Evolutionary conservation across 805 yeast genomes (phyloP), one percentile per base, ranked within the genome.

Genomic region (Myxozyma neotropica): DNA sequence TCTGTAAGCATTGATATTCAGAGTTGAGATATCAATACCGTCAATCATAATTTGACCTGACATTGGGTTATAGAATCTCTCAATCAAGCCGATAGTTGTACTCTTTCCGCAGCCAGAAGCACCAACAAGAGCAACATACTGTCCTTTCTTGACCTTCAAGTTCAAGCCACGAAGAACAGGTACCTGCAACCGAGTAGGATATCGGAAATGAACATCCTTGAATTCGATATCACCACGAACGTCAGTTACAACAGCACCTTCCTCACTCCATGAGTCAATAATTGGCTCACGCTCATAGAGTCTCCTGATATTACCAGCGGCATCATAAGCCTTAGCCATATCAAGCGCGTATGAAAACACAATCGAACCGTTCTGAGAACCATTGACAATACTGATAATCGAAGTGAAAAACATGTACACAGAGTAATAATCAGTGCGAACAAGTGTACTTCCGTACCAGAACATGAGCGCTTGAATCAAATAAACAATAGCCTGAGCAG

Each of bases 41-140:
- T 61, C 65, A 17, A 61, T 49, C 43, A 58, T 23, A n/a, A 61
- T 33, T 39, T 45, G 44, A 24, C 65, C 65, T 5, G 65, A 39
- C 17, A 58, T 24, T 4, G 62, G 62, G 17, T 51, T 39, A 43
- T 61, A 61, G 48, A 61, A 61, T 29, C 57, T 73, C 59, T 84
- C 74, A 36, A 85, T 72, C 26, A 84, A 71, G 63, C 83, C 87
- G 2, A 84, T 76, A 5, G 85, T 77, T 0, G 70, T 68, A 49
- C 60, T 55, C 57, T 4, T 77, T 71, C 44, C 90, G 36, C 71
- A 68, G 4, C 96, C 23, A 89, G 85, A 2, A 92, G 95, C 86
- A 1, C 96, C 97, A n/a, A 90, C 96, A 67, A 90, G 82, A 7
- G 96, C 97, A 33, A 90, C 93, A 68, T 87, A 89, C 67, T 84